Percentiles rank a stretch among this genome's conserved stretches.
Evolutionary conservation across 2,329 filamentous ascomycete genomes (phyloP).

Genomic region (Fusarium nodosum): DNA sequence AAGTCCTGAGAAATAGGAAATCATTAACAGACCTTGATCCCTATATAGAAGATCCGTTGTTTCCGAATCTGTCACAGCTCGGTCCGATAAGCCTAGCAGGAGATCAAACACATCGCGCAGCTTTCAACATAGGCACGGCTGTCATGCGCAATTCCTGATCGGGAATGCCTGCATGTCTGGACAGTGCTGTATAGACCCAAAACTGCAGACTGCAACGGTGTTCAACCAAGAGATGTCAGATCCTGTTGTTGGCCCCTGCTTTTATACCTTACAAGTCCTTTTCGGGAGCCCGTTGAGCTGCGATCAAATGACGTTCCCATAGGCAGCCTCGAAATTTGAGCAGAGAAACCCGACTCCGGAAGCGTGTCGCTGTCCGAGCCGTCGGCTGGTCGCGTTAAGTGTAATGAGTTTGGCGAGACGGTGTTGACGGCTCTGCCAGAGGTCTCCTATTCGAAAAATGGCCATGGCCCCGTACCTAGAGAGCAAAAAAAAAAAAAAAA

Average conservation of each 20-base stretch:
- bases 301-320: slow-evolving; percentile 6
- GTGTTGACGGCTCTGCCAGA: slow-evolving; percentile 17
- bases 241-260: slow-evolving; percentile 22
- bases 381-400: slow-evolving; percentile 43
- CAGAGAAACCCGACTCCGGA: slow-evolving; percentile 21
- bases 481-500: neutral
- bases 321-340: slow-evolving; percentile 16
- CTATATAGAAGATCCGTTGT: slow-evolving; percentile 29
- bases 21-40: slow-evolving; percentile 14
- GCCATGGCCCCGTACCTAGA: neutral
- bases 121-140: slow-evolving; percentile 28
- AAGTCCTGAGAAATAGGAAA: slow-evolving; percentile 33
- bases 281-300: slow-evolving; percentile 4
- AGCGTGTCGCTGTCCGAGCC: slow-evolving; percentile 34
- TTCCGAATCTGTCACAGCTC: slow-evolving; percentile 42
- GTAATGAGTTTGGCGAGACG: slow-evolving; percentile 30
- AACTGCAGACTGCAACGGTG: slow-evolving; percentile 33
- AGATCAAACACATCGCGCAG: slow-evolving; percentile 36
- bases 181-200: slow-evolving; percentile 34
- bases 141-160: slow-evolving; percentile 24
- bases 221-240: slow-evolving; percentile 30
- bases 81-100: slow-evolving; percentile 43
- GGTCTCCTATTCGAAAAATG: slow-evolving; percentile 21
- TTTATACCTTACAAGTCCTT: slow-evolving; percentile 13
- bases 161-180: slow-evolving; percentile 4